Conservation (phyloP, 306 rosid genomes). For the Ceratonia siliqua region DNA sequence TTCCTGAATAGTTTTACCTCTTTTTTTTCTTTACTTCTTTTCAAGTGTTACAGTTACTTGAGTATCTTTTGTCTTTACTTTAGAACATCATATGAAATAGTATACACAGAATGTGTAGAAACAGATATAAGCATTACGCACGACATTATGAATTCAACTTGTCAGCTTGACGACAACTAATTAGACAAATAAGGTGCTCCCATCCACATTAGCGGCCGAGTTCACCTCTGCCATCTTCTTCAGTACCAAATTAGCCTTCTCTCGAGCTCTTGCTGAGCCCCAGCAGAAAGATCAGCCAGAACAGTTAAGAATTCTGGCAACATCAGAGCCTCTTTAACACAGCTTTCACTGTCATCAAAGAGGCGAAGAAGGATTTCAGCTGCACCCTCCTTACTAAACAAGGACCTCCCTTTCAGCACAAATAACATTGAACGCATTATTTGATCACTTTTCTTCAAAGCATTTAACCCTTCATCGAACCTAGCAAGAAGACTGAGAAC, state of each 20-base stretch:
- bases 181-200: slow-evolving; percentile 30
- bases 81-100: too few relatives aligned
- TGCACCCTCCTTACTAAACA: slow-evolving; percentile 82
- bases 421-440: slow-evolving; percentile 50
- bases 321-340: slow-evolving; percentile 54
- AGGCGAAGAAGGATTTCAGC: slow-evolving; percentile 68
- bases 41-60: too few relatives aligned
- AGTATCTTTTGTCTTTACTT: too few relatives aligned
- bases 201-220: slow-evolving; percentile 38
- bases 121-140: too few relatives aligned
- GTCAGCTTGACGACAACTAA: neutral
- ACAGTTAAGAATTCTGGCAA: slow-evolving; percentile 51
- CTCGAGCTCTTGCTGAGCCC: slow-evolving; percentile 67
- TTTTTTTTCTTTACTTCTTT: too few relatives aligned
- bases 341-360: slow-evolving; percentile 67
- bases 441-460: slow-evolving; percentile 45
- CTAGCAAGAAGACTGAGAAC: slow-evolving; percentile 65
- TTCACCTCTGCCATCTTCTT: slow-evolving; percentile 50
- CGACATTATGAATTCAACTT: neutral
- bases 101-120: too few relatives aligned
- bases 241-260: slow-evolving; percentile 66
- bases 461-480: slow-evolving; percentile 75
- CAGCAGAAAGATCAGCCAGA: slow-evolving; percentile 72
- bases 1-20: too few relatives aligned
- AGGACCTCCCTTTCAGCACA: slow-evolving; percentile 68